Evolutionary conservation across 495 filamentous ascomycete species (phyloP), one percentile per base, ranked within the genome.

Genomic region (Aspergillus avenaceus): DNA sequence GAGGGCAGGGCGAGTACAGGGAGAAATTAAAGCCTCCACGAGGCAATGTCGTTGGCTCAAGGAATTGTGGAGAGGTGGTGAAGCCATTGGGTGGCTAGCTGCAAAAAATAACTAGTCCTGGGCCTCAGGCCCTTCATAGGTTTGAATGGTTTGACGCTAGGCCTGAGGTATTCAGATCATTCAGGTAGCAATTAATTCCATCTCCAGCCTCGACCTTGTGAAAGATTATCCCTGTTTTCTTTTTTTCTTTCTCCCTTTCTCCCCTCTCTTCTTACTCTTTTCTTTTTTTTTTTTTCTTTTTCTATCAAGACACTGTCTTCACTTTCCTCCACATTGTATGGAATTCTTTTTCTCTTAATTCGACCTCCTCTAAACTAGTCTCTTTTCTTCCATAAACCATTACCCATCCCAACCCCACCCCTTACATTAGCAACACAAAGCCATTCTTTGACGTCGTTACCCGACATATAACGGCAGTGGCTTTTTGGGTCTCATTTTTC

Each of bases 1-100:
- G 3, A 1, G 14, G 41, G 48, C 12, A 61, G 45, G 52, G 52
- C 21, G 40, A 26, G 25, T 24, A 38, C 45, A 42, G 29, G 41
- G 41, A 26, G 41, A 43, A 13, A 43, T 43, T 43, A 43, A 38
- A 38, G 34, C 34, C 18, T 3, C 2, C 34, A 38, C 21, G 6
- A 38, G 34, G 16, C 34, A 38, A 19, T 38, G 16, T 18, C 16
- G 34, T 34, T 28, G 46, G 45, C 37, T 31, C 45, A 36, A 22
- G 7, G 21, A n/a, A 16, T 14, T 24, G 45, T 48, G 45, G 45
- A 14, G 45, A 40, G 19, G 16, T 8, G 29, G 22, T 32, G 49
- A 45, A 45, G 11, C 42, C 34, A 44, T 38, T 38, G 34, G 34
- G 34, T 38, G 34, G 34, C 34, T 38, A 18, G 34, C 34, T 38